Evolutionary conservation across 2,329 filamentous ascomycete genomes (phyloP), one percentile per base, ranked within the genome.

Genomic region (Hymenoscyphus salicellus): DNA sequence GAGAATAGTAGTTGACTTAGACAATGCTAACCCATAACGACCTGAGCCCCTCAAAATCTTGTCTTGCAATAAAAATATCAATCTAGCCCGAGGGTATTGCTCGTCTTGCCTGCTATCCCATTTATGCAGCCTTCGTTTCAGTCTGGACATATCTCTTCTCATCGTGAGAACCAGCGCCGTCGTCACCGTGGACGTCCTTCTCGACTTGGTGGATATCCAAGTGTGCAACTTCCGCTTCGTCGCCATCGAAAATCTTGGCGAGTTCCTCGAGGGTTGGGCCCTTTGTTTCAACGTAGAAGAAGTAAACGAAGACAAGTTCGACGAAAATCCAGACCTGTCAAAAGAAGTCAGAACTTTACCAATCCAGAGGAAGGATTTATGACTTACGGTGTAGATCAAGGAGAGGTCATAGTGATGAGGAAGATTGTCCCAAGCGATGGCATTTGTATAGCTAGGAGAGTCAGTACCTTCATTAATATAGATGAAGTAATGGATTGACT

Each of bases 231-330:
- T 68, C 63, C 8, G 84, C 85, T 38, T 83, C 79, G 32, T 86
- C 83, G 46, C 87, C 89, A 70, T 91, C 88, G 71, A 91, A 91
- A 74, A 91, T 89, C 71, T 84, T 84, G 57, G 88, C 85, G 67
- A 90, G 83, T 74, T 90, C 87, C 74, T 91, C 89, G 0, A 91
- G 84, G 1, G 88, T 90, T 0, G 87, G 86, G 3, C 88, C 88
- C 72, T 85, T 86, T 20, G 89, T 91, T 78, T 92, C 89, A 63
- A 89, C 82, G 74, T 87, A 89, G 75, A 89, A 83, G 79, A 86
- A 86, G 76, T 82, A 88, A 41, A 89, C 85, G 70, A 89, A 87
- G 57, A 84, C 66, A 56, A 88, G 77, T 75, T 89, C 84, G 72
- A 82, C 75, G 57, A 82, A 78, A 73, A 88, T 83, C 86, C 86